phyloP scores from a whole-genome alignment of 148 eudicot genomes.

The Cornus kousa region DNA sequence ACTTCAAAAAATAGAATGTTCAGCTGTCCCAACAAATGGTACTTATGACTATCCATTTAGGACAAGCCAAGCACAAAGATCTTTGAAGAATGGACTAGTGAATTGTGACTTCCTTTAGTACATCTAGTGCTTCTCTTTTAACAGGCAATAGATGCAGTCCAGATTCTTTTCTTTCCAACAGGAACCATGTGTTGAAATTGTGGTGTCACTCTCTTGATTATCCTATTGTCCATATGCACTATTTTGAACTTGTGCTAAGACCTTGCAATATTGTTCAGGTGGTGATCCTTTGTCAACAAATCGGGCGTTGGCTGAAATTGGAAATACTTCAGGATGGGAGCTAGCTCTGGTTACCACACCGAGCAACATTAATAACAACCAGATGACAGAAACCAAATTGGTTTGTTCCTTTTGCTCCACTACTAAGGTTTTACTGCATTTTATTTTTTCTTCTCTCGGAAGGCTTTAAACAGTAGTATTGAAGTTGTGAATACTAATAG shows the following conservation, averaged over 20 bases:
- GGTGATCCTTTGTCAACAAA: conserved; percentile 41
- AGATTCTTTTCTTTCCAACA: neutral
- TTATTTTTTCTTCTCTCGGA: neutral
- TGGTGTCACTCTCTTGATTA: neutral
- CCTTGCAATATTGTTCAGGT: conserved; percentile 36
- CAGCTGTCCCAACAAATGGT: neutral
- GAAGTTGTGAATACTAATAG: neutral
- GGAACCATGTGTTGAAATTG: neutral
- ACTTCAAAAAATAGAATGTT: neutral
- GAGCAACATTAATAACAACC: conserved; percentile 47
- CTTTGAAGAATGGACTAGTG: too few relatives aligned
- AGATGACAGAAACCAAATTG: conserved; percentile 47
- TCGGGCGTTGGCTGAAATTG: conserved; percentile 49
- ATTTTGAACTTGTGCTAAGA: neutral
- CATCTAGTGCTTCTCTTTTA: neutral
- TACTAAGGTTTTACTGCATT: neutral
- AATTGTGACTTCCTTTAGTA: too few relatives aligned
- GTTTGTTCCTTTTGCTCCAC: conserved; percentile 38
- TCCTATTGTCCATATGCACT: neutral
- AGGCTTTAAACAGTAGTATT: too few relatives aligned
- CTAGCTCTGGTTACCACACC: conserved; percentile 83
- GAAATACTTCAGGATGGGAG: conserved; percentile 87
- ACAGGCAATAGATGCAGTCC: neutral
- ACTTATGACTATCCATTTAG: too few relatives aligned
- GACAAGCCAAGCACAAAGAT: too few relatives aligned